Base-by-base conservation (phyloP, 371 early-diverging fungal genomes). In the Apophysomyces trapeziformis region DNA sequence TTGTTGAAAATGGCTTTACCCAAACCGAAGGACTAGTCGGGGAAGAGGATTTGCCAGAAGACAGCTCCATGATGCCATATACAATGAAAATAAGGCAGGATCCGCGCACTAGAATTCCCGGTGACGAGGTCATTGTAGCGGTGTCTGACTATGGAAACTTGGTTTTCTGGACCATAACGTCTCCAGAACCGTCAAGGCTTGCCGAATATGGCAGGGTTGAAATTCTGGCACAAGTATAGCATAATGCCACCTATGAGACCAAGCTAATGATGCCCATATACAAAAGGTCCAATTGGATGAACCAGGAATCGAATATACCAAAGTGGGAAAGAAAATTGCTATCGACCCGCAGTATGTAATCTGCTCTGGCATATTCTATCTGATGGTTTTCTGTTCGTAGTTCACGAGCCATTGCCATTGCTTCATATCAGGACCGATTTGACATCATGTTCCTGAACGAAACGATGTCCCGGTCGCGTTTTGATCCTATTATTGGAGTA, bases 61-160 rank as follows among this genome's bases (percentile, higher is more conserved):
- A 45, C 26, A 36, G 32, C n/a, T 67, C 63, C 43, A 54, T 61
- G 5, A 58, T 60, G 26, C 68, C 54, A 38, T 71, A 60, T 44
- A 47, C 50, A 0, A 43, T 60, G 54, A 64, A 68, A 14, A 58
- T 62, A 32, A 65, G 79, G 63, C 44, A 45, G 5, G 41, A 61
- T 1, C 78, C 50, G 21, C 50, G 76, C 63, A 45, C 78, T 1
- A 58, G 21, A 7, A 71, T 81, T 18, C 62, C 57, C 61, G 75
- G 77, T 26, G 46, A 70, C 13, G 75, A 81, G 46, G 67, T 81
- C n/a, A 37, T 81, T 3, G 74, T 76, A 8, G 66, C 62, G 18
- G 45, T 78, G 9, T 78, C 82, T 9, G 79, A 81, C 36, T 78
- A 81, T 57, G 75, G 77, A n/a, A 75, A 77, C 43, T 54, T 81